A percentile compares a stretch with the other conserved stretches of the same genome.
phyloP scores from a whole-genome alignment of 352 stramenopile genomes.

The Globisporangium mamillatum region DNA sequence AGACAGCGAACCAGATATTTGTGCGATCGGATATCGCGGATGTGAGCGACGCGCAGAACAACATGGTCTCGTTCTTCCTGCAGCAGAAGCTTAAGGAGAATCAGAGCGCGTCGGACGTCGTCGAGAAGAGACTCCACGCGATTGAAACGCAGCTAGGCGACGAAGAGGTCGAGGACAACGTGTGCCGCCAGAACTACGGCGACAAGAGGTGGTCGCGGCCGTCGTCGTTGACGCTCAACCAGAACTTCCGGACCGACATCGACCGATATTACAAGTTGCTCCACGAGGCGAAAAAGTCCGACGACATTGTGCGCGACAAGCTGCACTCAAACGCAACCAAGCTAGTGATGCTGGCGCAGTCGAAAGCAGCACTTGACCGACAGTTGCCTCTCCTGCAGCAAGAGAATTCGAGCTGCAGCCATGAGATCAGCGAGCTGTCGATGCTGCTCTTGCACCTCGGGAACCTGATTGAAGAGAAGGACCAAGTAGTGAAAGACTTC shows the following conservation, averaged over 20 bases:
- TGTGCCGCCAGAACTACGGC: constrained; percentile 68
- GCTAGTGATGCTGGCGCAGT: constrained; percentile 38
- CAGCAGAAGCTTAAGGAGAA: constrained; percentile 55
- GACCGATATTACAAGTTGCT: constrained; percentile 76
- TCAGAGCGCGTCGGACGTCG: constrained; percentile 40
- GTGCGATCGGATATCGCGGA: constrained; percentile 16
- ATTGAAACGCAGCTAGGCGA: constrained; percentile 50
- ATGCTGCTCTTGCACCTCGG: constrained; percentile 50
- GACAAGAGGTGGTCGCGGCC: constrained; percentile 50
- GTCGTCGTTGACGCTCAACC: constrained; percentile 48
- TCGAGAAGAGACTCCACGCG: constrained; percentile 53
- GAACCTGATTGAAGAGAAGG: constrained; percentile 55
- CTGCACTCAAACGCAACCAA: constrained; percentile 31
- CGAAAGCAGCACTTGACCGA: constrained; percentile 54
- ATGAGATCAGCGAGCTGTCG: constrained; percentile 48
- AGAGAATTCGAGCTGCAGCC: constrained; percentile 51
- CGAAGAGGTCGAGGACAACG: constrained; percentile 69
- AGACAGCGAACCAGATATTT: constrained; percentile 22
- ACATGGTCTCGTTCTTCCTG: constrained; percentile 35
- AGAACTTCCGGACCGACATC: constrained; percentile 59
- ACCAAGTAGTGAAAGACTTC: constrained; percentile 56
- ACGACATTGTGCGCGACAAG: constrained; percentile 59
- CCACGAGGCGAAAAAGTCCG: constrained; percentile 65
- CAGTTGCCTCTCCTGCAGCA: constrained; percentile 46
- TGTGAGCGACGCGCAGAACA: constrained; percentile 14